phyloP scores from a whole-genome alignment of 2,329 filamentous ascomycete genomes.

The Onygenales sp. region DNA sequence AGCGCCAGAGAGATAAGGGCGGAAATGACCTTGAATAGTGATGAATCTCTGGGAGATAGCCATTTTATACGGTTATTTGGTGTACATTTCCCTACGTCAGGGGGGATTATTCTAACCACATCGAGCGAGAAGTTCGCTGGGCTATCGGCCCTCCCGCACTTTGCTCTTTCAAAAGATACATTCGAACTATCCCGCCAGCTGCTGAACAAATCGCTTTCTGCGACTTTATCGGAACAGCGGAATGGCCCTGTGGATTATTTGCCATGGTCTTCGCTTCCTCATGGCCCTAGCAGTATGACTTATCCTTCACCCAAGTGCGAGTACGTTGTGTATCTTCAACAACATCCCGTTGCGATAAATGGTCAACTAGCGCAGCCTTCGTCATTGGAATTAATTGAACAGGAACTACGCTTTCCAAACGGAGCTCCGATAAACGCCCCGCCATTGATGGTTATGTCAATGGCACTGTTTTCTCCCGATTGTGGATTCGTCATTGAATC shows the following conservation, averaged over 20 bases:
- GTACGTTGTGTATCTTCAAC: slow-evolving; percentile 75
- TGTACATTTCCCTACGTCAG: slow-evolving; percentile 74
- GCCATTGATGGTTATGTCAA: slow-evolving; percentile 48
- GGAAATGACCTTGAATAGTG: slow-evolving; percentile 63
- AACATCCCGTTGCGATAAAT: slow-evolving; percentile 31
- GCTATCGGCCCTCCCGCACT: slow-evolving; percentile 78
- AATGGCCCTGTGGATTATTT: slow-evolving; percentile 47
- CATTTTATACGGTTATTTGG: slow-evolving; percentile 77
- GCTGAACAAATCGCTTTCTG: slow-evolving; percentile 62
- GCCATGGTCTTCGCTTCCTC: slow-evolving; percentile 67
- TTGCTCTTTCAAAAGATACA: slow-evolving; percentile 51
- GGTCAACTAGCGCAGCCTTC: slow-evolving; percentile 20
- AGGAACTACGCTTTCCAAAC: slow-evolving; percentile 50
- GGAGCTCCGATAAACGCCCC: slow-evolving; percentile 44
- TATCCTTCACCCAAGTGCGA: slow-evolving; percentile 70
- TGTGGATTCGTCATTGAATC: slow-evolving; percentile 57
- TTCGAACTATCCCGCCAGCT: slow-evolving; percentile 53
- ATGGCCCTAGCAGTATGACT: slow-evolving; percentile 40
- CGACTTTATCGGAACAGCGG: slow-evolving; percentile 54
- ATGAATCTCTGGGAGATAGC: slow-evolving; percentile 57
- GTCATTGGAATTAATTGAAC: slow-evolving; percentile 44
- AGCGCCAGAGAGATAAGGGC: slow-evolving; percentile 60
- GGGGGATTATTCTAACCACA: slow-evolving; percentile 71
- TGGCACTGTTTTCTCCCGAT: slow-evolving; percentile 55
- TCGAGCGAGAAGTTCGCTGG: slow-evolving; percentile 93